phyloP scores from a whole-genome alignment of 345 rosid species.

The Eucalyptus pauciflora region DNA sequence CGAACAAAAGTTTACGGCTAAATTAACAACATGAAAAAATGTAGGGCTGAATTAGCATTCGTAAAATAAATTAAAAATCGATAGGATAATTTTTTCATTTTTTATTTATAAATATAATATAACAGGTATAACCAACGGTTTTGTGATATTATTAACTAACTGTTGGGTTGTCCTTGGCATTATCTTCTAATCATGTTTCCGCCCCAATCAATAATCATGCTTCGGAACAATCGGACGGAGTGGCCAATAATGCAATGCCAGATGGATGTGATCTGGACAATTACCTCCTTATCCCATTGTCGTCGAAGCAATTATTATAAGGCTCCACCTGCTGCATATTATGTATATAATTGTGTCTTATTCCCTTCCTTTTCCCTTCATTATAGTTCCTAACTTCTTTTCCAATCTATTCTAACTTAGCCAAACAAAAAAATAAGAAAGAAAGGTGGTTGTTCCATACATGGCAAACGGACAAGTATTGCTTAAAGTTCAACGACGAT shows the following conservation, averaged over 20 bases:
- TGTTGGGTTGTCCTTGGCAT: not conserved
- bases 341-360: not conserved
- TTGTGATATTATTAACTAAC: not conserved
- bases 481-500: rapidly evolving
- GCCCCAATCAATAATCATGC: not conserved
- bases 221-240: not conserved
- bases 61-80: not conserved
- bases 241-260: not conserved
- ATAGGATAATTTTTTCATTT: not conserved
- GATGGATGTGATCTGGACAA: not conserved
- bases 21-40: rapidly evolving
- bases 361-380: not conserved
- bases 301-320: not conserved
- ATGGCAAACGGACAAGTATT: rapidly evolving
- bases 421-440: not conserved
- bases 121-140: not conserved
- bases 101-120: not conserved
- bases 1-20: rapidly evolving
- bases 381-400: not conserved
- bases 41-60: rapidly evolving
- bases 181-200: not conserved
- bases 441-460: not conserved
- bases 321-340: not conserved
- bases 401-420: not conserved
- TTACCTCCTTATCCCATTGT: not conserved